phyloP scores from a whole-genome alignment of 208 protist species.

The Wallacemonas collosoma region DNA sequence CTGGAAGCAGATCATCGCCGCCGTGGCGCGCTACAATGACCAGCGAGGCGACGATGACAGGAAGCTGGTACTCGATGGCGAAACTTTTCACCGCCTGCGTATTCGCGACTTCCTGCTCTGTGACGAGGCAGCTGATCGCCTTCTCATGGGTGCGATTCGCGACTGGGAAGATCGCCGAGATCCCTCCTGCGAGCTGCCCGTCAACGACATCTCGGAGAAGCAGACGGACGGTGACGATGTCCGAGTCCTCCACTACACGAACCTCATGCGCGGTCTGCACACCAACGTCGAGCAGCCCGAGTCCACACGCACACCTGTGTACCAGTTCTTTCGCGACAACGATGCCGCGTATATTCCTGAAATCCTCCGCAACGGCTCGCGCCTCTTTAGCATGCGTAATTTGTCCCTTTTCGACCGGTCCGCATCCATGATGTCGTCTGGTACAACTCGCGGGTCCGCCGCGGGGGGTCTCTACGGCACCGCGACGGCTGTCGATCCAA shows the following conservation, averaged over 20 bases:
- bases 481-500: constrained; percentile 22
- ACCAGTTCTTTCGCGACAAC: constrained; percentile 67
- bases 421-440: constrained; percentile 23
- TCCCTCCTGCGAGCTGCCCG: background rate
- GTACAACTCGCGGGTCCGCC: background rate
- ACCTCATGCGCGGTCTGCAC: constrained; percentile 51
- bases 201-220: constrained; percentile 21
- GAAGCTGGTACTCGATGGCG: constrained; percentile 44
- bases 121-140: constrained; percentile 49
- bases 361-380: constrained; percentile 68
- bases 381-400: constrained; percentile 61
- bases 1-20: constrained; percentile 79
- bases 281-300: constrained; percentile 30
- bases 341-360: constrained; percentile 73
- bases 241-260: constrained; percentile 16
- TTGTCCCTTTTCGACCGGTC: constrained; percentile 43
- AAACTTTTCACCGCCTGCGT: constrained; percentile 59
- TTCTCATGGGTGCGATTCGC: constrained; percentile 47
- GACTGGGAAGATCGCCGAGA: constrained; percentile 12
- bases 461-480: constrained; percentile 12
- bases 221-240: background rate
- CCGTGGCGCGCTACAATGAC: constrained; percentile 57
- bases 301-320: constrained; percentile 33
- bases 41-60: background rate
- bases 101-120: constrained; percentile 53